Conservation (phyloP, 2,329 filamentous ascomycete species). For the Cytospora piceicola region DNA sequence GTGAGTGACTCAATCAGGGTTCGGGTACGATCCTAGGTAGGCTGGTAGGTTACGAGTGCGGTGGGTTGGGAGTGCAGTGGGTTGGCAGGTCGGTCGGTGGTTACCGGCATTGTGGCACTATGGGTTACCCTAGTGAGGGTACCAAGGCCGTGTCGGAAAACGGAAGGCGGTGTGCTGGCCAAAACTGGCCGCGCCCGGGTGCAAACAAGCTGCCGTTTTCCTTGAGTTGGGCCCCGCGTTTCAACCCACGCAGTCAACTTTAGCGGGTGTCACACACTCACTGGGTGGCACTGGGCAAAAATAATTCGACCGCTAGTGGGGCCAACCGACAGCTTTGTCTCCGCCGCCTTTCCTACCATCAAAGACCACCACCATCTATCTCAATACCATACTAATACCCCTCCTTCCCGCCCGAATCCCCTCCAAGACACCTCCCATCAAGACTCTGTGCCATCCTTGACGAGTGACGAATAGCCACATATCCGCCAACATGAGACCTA, state of each 20-base stretch:
- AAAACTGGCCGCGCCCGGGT: neutral
- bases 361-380: slow-evolving; percentile 5
- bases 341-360: slow-evolving; percentile 15
- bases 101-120: too few species aligned
- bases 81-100: too few species aligned
- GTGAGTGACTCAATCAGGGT: neutral
- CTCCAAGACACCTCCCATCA: slow-evolving; percentile 20
- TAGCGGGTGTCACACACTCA: slow-evolving; percentile 17
- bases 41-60: too few species aligned
- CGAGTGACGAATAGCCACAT: slow-evolving; percentile 28
- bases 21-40: neutral
- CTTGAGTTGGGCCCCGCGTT: slow-evolving; percentile 9
- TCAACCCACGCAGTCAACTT: slow-evolving; percentile 2
- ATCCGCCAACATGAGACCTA: slow-evolving; percentile 83
- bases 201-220: neutral
- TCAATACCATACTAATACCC: slow-evolving; percentile 21
- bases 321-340: slow-evolving; percentile 27
- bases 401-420: slow-evolving; percentile 13
- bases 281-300: slow-evolving; percentile 23
- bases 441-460: neutral
- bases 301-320: slow-evolving; percentile 23
- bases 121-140: too few species aligned
- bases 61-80: neutral
- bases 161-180: neutral
- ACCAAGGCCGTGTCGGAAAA: neutral